A percentile compares a stretch with the other conserved stretches of the same genome.
These are phyloP conservation scores for Eutypella sp. DNA, from an alignment of 2,329 filamentous ascomycete genomes.

Conservation along the genomic window DNA sequence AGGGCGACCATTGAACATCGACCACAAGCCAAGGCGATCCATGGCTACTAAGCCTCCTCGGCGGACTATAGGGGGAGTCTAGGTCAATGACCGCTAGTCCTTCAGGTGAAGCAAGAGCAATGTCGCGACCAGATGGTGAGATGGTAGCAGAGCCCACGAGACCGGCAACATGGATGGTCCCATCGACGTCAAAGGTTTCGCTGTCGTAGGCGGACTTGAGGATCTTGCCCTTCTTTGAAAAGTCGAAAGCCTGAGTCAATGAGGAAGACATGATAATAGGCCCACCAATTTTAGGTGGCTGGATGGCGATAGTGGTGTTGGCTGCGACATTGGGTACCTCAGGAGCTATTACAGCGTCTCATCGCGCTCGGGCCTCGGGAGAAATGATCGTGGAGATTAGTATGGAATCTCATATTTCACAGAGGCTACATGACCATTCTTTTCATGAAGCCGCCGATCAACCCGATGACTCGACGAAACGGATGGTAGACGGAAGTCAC, in stretches of 20 bases:
- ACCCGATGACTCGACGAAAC: no score
- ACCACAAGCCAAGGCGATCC: constrained; percentile 91
- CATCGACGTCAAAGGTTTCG: constrained; percentile 80
- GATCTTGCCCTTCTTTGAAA: constrained; percentile 51
- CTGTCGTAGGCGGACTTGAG: constrained; percentile 74
- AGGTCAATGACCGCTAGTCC: constrained; percentile 89
- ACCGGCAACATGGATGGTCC: constrained; percentile 77
- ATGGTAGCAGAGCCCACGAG: constrained; percentile 86
- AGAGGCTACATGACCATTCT: no score
- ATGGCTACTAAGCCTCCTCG: constrained; percentile 74
- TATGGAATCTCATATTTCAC: no score
- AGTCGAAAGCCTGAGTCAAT: constrained; percentile 40
- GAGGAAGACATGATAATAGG: constrained; percentile 39
- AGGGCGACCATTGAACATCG: constrained; percentile 95
- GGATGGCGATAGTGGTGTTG: not conserved
- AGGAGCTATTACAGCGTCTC: not conserved
- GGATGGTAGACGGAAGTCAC: no score
- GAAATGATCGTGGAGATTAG: no score
- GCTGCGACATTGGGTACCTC: not conserved
- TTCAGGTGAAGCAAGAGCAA: constrained; percentile 83
- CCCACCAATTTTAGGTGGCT: not conserved
- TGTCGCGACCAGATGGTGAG: constrained; percentile 83
- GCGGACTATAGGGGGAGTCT: constrained; percentile 82
- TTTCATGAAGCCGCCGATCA: no score
- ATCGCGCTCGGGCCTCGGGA: not conserved